Evolutionary conservation across 177 flowering plant genomes (phyloP).

Genomic region (Vitis hybrid): DNA sequence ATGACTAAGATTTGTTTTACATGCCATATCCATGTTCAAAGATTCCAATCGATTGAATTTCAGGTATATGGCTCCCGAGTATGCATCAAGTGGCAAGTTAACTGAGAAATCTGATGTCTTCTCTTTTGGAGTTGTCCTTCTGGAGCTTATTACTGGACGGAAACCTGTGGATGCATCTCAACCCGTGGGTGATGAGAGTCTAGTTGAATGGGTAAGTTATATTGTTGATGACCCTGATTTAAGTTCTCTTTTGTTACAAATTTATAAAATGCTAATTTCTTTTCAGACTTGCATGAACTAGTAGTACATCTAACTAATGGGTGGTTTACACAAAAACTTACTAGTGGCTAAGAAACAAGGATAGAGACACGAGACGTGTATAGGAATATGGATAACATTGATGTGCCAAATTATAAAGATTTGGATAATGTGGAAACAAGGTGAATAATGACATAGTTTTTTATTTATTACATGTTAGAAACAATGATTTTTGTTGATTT

Average conservation of each 20-base stretch:
- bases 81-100: constrained; percentile 72
- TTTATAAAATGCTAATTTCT: background rate
- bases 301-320: too few relatives aligned
- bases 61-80: constrained; percentile 85
- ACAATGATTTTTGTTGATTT: too few relatives aligned
- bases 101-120: constrained; percentile 36
- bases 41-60: constrained; percentile 1
- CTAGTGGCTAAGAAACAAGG: too few relatives aligned
- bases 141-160: constrained; percentile 74
- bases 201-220: constrained; percentile 72
- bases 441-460: too few relatives aligned
- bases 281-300: too few relatives aligned
- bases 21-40: background rate
- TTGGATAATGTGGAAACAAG: too few relatives aligned
- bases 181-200: constrained; percentile 68
- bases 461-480: too few relatives aligned
- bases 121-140: constrained; percentile 66
- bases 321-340: too few relatives aligned
- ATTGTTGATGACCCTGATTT: background rate
- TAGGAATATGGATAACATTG: too few relatives aligned
- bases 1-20: too few relatives aligned
- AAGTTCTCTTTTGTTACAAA: background rate
- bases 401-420: too few relatives aligned
- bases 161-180: constrained; percentile 74
- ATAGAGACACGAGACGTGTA: too few relatives aligned